Evolutionary conservation across 2,329 filamentous ascomycete species (phyloP), one percentile per base, ranked within the genome.

Genomic region (Fusarium tjaetaba): DNA sequence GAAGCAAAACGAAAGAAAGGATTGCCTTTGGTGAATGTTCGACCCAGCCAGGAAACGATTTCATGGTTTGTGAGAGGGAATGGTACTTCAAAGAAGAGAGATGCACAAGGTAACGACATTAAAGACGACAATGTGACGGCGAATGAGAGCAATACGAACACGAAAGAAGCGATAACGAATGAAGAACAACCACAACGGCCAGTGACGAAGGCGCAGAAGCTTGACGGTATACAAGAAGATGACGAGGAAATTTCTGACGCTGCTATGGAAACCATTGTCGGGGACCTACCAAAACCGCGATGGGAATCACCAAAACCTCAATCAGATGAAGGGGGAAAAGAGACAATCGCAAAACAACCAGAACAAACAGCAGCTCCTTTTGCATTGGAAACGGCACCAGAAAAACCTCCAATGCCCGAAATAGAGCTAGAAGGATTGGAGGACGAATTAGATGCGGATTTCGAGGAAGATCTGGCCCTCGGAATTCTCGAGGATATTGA

Each of bases 11-110:
- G 81, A 75, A 86, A 82, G 70, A 85, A 83, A 61, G 87, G 89
- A 1, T 64, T 89, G 65, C 89, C 89, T 20, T 80, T 90, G 9
- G 83, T 88, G n/a, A 83, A 83, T 18, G 86, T 89, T 9, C 83
- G 85, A 41, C 86, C 89, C 1, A 90, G 89, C 39, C 89, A 91
- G 77, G 86, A 86, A 46, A 88, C 86, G 0, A 89, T 91, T 70
- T 83, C 88, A 24, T 78, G 84, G 41, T 91, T 91, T 65, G 80
- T 88, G 13, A 80, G 82, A 41, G 80, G 82, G 0, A 79, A 81
- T n/a, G 79, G 79, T 3, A 72, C 73, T 6, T 64, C 65, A 3
- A 82, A 73, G 60, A 83, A 82, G 74, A 79, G 79, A 43, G 78
- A 79, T 38, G 60, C 46, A 7, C 67, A 61, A 11, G 80, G 79